These are phyloP conservation scores for Dothidotthia symphoricarpi DNA, from an alignment of 2,329 filamentous ascomycete genomes.

Conservation along the genomic window DNA sequence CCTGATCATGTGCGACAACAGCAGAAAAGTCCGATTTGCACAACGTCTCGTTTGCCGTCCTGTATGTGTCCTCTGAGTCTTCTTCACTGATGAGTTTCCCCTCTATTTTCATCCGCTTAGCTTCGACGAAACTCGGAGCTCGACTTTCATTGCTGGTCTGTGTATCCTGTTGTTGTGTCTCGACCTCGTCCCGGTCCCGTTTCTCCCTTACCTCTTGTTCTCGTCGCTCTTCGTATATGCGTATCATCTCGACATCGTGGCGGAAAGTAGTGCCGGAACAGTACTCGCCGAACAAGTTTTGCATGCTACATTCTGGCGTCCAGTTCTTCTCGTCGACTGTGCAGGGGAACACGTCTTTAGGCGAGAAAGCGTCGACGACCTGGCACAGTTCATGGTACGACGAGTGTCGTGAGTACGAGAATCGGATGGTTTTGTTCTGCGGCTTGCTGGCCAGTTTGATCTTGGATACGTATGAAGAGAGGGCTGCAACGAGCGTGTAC, in stretches of 20 bases:
- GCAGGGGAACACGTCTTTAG: conserved; percentile 78
- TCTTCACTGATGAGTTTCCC: too few relatives aligned
- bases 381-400: conserved; percentile 77
- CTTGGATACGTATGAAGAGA: conserved; percentile 19
- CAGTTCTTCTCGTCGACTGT: conserved; percentile 64
- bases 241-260: conserved; percentile 64
- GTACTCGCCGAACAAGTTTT: conserved; percentile 66
- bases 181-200: conserved; percentile 9
- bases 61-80: too few relatives aligned
- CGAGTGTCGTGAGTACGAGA: conserved; percentile 88
- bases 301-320: conserved; percentile 63
- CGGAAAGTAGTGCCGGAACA: conserved; percentile 63
- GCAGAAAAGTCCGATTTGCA: too few relatives aligned
- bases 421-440: conserved; percentile 47
- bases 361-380: conserved; percentile 66
- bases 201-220: conserved; percentile 11
- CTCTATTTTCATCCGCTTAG: conserved; percentile 2
- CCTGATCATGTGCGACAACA: too few relatives aligned
- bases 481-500: conserved; percentile 33
- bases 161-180: conserved; percentile 15
- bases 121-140: conserved; percentile 1
- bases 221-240: conserved; percentile 21
- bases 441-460: not conserved
- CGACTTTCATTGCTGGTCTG: conserved; percentile 6
- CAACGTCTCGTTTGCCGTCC: too few relatives aligned